Evolutionary conservation across 805 yeast species (phyloP).

Genomic region (Lipomyces orientalis): DNA sequence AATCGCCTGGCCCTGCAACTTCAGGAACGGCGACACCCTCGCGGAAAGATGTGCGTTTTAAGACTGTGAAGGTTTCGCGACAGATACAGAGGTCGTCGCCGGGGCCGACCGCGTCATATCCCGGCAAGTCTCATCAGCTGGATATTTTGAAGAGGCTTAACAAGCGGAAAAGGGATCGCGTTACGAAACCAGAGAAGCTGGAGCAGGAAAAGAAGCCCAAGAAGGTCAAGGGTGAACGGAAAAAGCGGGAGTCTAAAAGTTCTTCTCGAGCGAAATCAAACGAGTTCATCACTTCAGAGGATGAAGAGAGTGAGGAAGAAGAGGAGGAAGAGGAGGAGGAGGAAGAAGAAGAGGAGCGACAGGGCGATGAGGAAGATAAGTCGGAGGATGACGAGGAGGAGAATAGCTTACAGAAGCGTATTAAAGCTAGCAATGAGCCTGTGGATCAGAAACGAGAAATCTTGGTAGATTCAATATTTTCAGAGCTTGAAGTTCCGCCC

Average conservation of each 20-base stretch:
- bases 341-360: slow-evolving; percentile 13
- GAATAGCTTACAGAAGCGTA: neutral
- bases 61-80: slow-evolving; percentile 28
- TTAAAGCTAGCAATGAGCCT: neutral
- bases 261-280: slow-evolving; percentile 11
- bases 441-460: slow-evolving; percentile 13
- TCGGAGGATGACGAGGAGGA: slow-evolving; percentile 8
- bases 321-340: slow-evolving; percentile 45
- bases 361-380: slow-evolving; percentile 10
- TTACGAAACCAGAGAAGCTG: slow-evolving; percentile 16
- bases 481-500: neutral
- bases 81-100: slow-evolving; percentile 22
- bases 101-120: neutral
- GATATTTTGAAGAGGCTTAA: slow-evolving; percentile 30
- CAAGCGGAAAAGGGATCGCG: slow-evolving; percentile 24
- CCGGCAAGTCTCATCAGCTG: slow-evolving; percentile 15
- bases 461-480: slow-evolving; percentile 5
- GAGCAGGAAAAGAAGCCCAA: slow-evolving; percentile 7
- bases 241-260: slow-evolving; percentile 10
- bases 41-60: slow-evolving; percentile 22
- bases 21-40: neutral
- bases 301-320: slow-evolving; percentile 47
- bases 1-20: slow-evolving; percentile 1
- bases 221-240: slow-evolving; percentile 14
- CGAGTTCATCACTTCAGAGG: slow-evolving; percentile 30